Conservation (phyloP, 495 filamentous ascomycete species). For the Xylaria intraflava region DNA sequence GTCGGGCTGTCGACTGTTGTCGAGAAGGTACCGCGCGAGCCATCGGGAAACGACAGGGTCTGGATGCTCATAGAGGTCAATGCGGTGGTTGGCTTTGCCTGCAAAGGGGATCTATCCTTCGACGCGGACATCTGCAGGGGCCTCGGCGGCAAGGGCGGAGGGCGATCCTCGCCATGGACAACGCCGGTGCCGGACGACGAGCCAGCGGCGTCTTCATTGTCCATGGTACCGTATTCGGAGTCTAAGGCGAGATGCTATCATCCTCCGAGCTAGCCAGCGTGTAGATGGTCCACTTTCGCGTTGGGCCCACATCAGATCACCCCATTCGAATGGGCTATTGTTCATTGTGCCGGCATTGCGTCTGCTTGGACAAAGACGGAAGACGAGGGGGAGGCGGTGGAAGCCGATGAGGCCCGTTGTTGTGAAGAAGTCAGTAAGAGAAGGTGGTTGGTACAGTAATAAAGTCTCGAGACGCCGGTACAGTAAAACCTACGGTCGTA, state of each 20-base stretch:
- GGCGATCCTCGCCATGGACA: conserved; percentile 31
- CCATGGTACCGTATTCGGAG: conserved; percentile 16
- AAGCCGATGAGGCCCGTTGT: not conserved
- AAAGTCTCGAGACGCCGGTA: too few species aligned
- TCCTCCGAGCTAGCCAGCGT: conserved; percentile 5
- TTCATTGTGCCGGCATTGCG: not conserved
- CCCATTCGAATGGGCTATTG: not conserved
- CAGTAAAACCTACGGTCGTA: too few species aligned
- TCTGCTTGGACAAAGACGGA: not conserved
- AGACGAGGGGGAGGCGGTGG: not conserved
- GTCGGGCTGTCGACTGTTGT: conserved; percentile 35
- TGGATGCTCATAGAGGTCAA: conserved; percentile 71
- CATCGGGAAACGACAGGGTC: conserved; percentile 62
- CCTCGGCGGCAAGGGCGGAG: conserved; percentile 65
- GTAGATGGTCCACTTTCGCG: not conserved
- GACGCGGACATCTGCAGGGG: conserved; percentile 31
- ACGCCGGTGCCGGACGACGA: conserved; percentile 10
- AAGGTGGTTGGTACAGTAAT: too few species aligned
- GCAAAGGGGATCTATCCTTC: conserved; percentile 40
- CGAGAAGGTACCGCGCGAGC: conserved; percentile 55
- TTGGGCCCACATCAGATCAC: conserved; percentile 3
- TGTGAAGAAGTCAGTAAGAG: too few species aligned
- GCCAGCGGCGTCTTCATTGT: conserved; percentile 19
- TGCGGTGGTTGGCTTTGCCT: conserved; percentile 70
- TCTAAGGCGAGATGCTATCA: conserved; percentile 15